phyloP scores from a whole-genome alignment of 2,329 filamentous ascomycete species.

The Fusarium pininemorale region DNA sequence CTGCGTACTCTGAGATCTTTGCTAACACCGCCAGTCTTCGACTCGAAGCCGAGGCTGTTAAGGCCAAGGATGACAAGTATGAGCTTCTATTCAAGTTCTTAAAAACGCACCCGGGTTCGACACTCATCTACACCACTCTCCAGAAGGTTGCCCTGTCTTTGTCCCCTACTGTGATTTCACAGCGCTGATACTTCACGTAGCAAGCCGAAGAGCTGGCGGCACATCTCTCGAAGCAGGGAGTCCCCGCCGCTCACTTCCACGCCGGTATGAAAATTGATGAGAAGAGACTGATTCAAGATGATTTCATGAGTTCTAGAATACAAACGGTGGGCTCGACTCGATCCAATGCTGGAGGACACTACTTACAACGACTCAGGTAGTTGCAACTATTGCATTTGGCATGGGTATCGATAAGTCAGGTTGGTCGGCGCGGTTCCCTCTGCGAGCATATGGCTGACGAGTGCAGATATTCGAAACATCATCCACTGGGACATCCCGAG shows the following conservation, averaged over 20 bases:
- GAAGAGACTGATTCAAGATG: constrained; percentile 59
- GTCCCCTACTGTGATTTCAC: background rate
- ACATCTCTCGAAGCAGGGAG: constrained; percentile 48
- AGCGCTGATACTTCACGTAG: constrained; percentile 24
- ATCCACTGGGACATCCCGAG: constrained; percentile 61
- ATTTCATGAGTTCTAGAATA: constrained; percentile 58
- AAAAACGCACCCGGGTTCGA: constrained; percentile 59
- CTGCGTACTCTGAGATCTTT: accelerated
- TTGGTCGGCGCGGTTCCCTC: background rate
- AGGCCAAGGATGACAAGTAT: constrained; percentile 55
- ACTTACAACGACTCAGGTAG: constrained; percentile 27
- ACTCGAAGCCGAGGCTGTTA: constrained; percentile 59
- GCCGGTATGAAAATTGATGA: constrained; percentile 57
- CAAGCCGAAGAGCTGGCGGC: constrained; percentile 57
- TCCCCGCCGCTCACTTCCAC: constrained; percentile 58
- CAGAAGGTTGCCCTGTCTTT: constrained; percentile 51
- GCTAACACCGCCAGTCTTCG: constrained; percentile 51
- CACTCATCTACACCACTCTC: constrained; percentile 68
- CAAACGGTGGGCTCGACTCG: constrained; percentile 41
- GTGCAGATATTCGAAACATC: constrained; percentile 61
- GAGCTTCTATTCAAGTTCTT: constrained; percentile 59
- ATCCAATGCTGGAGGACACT: accelerated
- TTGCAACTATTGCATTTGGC: constrained; percentile 66
- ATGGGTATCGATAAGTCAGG: constrained; percentile 67
- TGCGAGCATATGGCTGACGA: background rate